A percentile compares a stretch with the other conserved stretches of the same genome.
Conservation (phyloP, 768 basidiomycete genomes). For the Tricholoma sp. region DNA sequence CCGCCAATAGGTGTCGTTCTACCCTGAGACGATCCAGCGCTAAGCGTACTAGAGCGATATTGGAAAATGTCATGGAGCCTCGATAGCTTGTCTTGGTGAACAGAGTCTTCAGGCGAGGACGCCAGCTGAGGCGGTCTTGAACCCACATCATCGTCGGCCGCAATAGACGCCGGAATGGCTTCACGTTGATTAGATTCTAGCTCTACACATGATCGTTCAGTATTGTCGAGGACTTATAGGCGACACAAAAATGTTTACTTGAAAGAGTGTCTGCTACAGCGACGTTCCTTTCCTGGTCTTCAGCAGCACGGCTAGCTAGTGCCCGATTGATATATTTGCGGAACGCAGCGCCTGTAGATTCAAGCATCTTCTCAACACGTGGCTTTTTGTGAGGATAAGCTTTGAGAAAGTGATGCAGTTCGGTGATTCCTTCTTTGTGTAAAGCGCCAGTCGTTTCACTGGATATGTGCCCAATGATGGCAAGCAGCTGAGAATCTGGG, state of each 20-base stretch:
- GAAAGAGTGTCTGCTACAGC: slow-evolving; percentile 82
- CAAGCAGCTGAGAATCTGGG: slow-evolving; percentile 77
- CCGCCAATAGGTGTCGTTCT: slow-evolving; percentile 19
- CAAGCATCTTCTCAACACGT: slow-evolving; percentile 82
- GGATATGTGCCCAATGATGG: slow-evolving; percentile 82
- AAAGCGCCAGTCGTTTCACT: slow-evolving; percentile 85
- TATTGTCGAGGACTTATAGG: slow-evolving; percentile 3
- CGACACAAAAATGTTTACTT: slow-evolving; percentile 45
- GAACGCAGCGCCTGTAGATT: slow-evolving; percentile 86
- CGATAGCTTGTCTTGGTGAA: slow-evolving; percentile 61
- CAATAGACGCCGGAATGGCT: slow-evolving; percentile 19
- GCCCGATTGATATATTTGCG: slow-evolving; percentile 89
- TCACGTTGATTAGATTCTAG: slow-evolving; percentile 56
- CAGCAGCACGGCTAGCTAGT: slow-evolving; percentile 80
- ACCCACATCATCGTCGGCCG: slow-evolving; percentile 22
- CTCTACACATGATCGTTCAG: slow-evolving; percentile 32
- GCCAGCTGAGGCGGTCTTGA: slow-evolving; percentile 19
- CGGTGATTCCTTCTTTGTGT: slow-evolving; percentile 93
- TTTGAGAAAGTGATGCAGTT: slow-evolving; percentile 90
- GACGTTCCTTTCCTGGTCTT: slow-evolving; percentile 75
- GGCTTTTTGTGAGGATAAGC: slow-evolving; percentile 80
- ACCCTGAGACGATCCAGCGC: slow-evolving; percentile 40
- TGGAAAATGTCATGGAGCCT: slow-evolving; percentile 79
- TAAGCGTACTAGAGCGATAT: slow-evolving; percentile 66
- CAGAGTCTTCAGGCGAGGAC: slow-evolving; percentile 26